phyloP scores from a whole-genome alignment of 129 eudicot species.

The Chrysanthemum seticuspe region DNA sequence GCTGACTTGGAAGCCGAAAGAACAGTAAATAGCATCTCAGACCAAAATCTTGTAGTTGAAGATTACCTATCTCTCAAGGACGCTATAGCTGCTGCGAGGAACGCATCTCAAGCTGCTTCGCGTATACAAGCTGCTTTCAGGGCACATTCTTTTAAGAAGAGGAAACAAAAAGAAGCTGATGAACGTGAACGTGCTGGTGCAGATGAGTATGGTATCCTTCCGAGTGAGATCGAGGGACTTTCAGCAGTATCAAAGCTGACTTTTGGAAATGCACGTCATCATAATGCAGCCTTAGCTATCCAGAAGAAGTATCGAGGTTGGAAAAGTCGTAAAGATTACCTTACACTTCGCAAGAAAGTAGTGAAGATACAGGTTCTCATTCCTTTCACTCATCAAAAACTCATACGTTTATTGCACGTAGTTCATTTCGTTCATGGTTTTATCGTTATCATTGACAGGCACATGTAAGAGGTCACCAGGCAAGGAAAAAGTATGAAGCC shows the following conservation, averaged over 20 bases:
- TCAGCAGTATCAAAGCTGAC: constrained; percentile 74
- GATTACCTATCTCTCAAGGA: constrained; percentile 54
- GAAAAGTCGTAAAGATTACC: constrained; percentile 81
- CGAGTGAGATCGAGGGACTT: constrained; percentile 53
- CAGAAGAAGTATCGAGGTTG: constrained; percentile 90
- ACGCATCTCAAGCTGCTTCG: constrained; percentile 95
- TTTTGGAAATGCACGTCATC: constrained; percentile 54
- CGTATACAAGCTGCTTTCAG: constrained; percentile 96
- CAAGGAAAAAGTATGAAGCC: constrained; percentile 64
- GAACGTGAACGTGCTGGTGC: constrained; percentile 21
- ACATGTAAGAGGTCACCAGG: constrained; percentile 96
- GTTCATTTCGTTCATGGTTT: not conserved
- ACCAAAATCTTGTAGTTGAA: constrained; percentile 33
- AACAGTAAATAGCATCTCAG: constrained; percentile 54
- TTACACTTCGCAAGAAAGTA: constrained; percentile 78
- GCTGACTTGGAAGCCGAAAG: constrained; percentile 83
- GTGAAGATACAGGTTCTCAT: constrained; percentile 84
- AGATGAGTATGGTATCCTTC: constrained; percentile 45
- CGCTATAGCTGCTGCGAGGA: constrained; percentile 75
- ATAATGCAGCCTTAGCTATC: constrained; percentile 66
- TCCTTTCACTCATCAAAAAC: constrained; percentile 3
- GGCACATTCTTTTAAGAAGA: constrained; percentile 85
- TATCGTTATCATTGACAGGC: constrained; percentile 50
- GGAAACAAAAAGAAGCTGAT: constrained; percentile 58
- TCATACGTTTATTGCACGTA: too few species aligned